These are phyloP conservation scores for Cordyceps javanica DNA, from an alignment of 2,329 filamentous ascomycete genomes.

Conservation along the genomic window DNA sequence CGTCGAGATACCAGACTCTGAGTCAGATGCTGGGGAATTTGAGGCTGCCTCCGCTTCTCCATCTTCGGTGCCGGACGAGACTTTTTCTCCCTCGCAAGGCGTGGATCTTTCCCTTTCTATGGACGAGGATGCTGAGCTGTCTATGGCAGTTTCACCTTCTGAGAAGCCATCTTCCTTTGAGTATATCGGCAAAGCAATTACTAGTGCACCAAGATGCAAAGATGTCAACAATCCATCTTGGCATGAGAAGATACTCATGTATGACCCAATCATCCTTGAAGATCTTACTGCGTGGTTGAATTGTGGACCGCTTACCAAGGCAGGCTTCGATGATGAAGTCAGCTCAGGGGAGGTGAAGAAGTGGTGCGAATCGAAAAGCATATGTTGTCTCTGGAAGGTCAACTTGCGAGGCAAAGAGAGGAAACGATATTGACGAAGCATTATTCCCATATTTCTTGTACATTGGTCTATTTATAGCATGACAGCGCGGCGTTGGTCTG, in stretches of 20 bases:
- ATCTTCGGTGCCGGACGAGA: constrained; percentile 28
- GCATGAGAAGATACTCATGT: constrained; percentile 90
- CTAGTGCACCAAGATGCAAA: constrained; percentile 40
- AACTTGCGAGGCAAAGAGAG: constrained; percentile 46
- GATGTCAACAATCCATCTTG: constrained; percentile 58
- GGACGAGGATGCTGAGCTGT: constrained; percentile 40
- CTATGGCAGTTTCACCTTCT: constrained; percentile 32
- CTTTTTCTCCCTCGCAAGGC: constrained; percentile 38
- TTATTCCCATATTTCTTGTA: neutral
- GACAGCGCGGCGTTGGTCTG: constrained; percentile 8
- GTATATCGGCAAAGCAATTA: constrained; percentile 51
- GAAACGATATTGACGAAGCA: constrained; percentile 35
- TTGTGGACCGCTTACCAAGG: constrained; percentile 54
- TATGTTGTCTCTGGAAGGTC: constrained; percentile 74
- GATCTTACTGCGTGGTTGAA: constrained; percentile 83
- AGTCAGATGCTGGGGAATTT: constrained; percentile 29
- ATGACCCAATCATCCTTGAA: constrained; percentile 84
- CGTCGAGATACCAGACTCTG: constrained; percentile 49
- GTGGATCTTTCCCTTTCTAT: constrained; percentile 39
- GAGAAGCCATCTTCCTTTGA: constrained; percentile 41
- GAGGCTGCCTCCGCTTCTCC: constrained; percentile 25
- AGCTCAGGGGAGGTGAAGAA: constrained; percentile 63
- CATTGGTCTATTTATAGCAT: neutral
- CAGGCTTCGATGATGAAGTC: constrained; percentile 61
- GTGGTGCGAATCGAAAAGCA: constrained; percentile 83